Base-by-base conservation (phyloP, 345 rosid species). In the Rhodamnia argentea region DNA sequence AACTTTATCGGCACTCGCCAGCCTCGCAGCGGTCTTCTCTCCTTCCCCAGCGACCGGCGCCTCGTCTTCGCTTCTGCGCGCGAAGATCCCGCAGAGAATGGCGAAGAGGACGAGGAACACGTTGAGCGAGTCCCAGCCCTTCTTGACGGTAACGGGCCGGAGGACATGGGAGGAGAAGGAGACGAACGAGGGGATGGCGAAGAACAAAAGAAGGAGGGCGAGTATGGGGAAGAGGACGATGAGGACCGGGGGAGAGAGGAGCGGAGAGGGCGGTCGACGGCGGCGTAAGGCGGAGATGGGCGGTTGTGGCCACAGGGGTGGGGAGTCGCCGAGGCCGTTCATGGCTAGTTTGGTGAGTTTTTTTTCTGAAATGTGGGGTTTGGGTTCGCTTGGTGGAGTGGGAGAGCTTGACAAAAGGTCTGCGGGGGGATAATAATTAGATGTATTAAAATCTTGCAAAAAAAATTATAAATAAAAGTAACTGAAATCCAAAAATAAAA, bases 11-110 rank as follows among this genome's bases (percentile, higher is more conserved):
- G 26, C 82, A 42, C 84, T 84, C 56, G 64, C 70, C 50, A 58
- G 62, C 22, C 53, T 85, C 56, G 74, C 42, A 42, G 85, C 87
- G 50, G 27, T 51, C 58, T 29, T 85, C 52, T 1, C 54, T 20
- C 60, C 84, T 53, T 15, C 82, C 86, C 18, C 57, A 84, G 15
- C 52, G 53, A 32, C 84, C 87, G 10, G 78, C 3, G 26, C 87
- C 29, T 4, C 94, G 40, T 91, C 95, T 88, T 92, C 96, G 87
- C 90, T 88, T 87, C 89, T 54, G 82, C 90, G 88, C 1, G 96
- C 97, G 58, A 96, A 91, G 50, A 96, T 85, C 83, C 99, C 99
- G 83, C 94, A 94, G 57, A 96, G 85, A 53, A 96, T 92, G 9
- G 99, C 96, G 62, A 94, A 91, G 86, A 94, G 84, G 52, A 96